These are phyloP conservation scores for Melaleuca quinquenervia DNA, from an alignment of 345 rosid genomes.

Conservation along the genomic window DNA sequence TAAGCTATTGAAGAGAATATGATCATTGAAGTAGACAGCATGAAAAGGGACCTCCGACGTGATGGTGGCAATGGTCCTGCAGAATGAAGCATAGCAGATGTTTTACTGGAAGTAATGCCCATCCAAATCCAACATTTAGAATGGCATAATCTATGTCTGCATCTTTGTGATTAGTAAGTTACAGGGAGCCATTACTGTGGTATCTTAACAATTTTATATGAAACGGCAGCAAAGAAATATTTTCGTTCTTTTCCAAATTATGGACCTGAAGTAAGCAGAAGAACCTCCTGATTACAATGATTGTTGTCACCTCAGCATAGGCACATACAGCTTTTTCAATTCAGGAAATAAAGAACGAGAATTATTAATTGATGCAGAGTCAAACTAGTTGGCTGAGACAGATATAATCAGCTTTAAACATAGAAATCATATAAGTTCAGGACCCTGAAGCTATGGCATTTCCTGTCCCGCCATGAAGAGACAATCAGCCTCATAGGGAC, in stretches of 20 bases:
- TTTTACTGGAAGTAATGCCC: neutral
- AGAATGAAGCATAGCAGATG: constrained; percentile 4
- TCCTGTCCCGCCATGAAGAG: neutral
- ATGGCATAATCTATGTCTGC: neutral
- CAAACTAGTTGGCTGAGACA: neutral
- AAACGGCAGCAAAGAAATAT: neutral
- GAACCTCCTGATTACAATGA: neutral
- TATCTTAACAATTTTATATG: neutral
- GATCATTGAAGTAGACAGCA: constrained; percentile 79
- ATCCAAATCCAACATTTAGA: neutral
- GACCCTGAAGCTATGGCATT: neutral
- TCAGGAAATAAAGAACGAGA: neutral
- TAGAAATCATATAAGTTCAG: neutral
- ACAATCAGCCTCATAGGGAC: neutral
- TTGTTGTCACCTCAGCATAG: neutral
- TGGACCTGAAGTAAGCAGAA: neutral
- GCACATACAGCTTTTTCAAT: neutral
- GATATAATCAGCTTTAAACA: neutral
- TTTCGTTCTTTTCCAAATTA: neutral
- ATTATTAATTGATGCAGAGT: neutral
- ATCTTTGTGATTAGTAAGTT: neutral
- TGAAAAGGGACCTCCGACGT: constrained; percentile 70
- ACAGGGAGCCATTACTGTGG: neutral
- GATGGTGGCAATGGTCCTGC: constrained; percentile 81
- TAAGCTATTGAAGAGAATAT: constrained; percentile 73